phyloP scores from a whole-genome alignment of 2,329 filamentous ascomycete genomes.

The Pyrenochaeta sp. region DNA sequence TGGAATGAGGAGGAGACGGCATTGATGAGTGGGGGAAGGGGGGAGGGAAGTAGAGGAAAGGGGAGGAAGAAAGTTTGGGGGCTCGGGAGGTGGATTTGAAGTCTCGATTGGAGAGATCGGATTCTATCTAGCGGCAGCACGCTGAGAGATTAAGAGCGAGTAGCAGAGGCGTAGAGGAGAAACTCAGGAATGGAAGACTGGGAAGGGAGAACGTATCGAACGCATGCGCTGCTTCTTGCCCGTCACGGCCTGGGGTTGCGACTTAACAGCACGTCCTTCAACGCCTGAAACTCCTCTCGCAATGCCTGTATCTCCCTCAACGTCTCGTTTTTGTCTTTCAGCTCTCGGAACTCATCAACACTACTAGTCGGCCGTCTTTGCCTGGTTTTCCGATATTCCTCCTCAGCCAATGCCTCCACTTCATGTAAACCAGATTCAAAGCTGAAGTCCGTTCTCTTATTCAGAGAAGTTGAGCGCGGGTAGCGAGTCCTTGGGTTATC shows the following conservation, averaged over 20 bases:
- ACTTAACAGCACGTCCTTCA: conserved; percentile 25
- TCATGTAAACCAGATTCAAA: conserved; percentile 2
- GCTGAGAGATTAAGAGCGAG: no score
- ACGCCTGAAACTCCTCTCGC: conserved; percentile 23
- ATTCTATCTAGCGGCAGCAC: no score
- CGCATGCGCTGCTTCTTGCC: neutral
- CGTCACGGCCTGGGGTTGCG: conserved; percentile 7
- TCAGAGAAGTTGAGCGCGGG: neutral
- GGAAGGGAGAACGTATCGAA: neutral
- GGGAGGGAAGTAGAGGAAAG: conserved; percentile 1
- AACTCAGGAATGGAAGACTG: neutral
- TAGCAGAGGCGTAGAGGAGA: neutral
- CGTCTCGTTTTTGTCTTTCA: conserved; percentile 17
- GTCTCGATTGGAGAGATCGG: neutral
- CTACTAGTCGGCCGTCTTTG: neutral
- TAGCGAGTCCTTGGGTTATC: neutral
- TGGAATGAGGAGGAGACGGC: conserved; percentile 1
- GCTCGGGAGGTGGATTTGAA: conserved; percentile 11
- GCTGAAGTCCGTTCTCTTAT: neutral
- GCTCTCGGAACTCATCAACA: conserved; percentile 3
- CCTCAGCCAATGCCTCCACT: neutral
- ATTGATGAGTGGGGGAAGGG: conserved; percentile 12
- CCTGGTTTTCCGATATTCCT: neutral
- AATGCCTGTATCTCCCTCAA: conserved; percentile 23
- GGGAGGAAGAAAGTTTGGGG: conserved; percentile 10